phyloP scores from a whole-genome alignment of 108 stramenopile species.

The Nitzschia putrida region DNA sequence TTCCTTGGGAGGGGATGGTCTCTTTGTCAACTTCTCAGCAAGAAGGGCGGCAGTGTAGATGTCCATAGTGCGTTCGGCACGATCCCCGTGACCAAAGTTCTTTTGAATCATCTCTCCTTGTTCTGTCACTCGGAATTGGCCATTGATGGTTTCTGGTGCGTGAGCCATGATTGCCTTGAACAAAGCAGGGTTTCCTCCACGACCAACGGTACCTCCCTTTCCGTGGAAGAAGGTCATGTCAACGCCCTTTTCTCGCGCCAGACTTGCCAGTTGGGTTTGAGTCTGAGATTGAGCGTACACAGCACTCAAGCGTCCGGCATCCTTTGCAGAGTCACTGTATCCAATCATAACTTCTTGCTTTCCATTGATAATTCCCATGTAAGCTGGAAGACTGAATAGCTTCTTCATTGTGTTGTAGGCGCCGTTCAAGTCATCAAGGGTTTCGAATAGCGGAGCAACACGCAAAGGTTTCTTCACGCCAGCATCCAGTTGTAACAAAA shows the following conservation, averaged over 20 bases:
- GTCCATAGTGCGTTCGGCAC: conserved; percentile 92
- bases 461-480: conserved; percentile 91
- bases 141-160: conserved; percentile 94
- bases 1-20: conserved; percentile 56
- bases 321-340: conserved; percentile 96
- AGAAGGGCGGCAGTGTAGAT: conserved; percentile 95
- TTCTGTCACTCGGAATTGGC: conserved; percentile 97
- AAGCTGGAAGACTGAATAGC: conserved; percentile 82
- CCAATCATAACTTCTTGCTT: conserved; percentile 98
- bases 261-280: conserved; percentile 77
- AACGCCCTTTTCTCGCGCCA: conserved; percentile 71
- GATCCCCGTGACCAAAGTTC: conserved; percentile 89
- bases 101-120: conserved; percentile 99
- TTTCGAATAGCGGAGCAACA: conserved; percentile 97
- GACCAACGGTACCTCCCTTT: conserved; percentile 96
- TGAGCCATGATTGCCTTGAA: conserved; percentile 89
- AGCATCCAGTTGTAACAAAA: conserved; percentile 90
- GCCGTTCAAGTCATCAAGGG: conserved; percentile 91
- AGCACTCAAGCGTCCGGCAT: conserved; percentile 95
- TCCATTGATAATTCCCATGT: conserved; percentile 83
- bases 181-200: conserved; percentile 91
- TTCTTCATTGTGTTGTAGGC: conserved; percentile 85
- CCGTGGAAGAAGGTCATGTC: conserved; percentile 94
- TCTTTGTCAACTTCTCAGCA: conserved; percentile 76
- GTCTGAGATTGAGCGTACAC: conserved; percentile 95